Evolutionary conservation across 2,329 filamentous ascomycete species (phyloP).

Genomic region (Calonectria pauciramosa): DNA sequence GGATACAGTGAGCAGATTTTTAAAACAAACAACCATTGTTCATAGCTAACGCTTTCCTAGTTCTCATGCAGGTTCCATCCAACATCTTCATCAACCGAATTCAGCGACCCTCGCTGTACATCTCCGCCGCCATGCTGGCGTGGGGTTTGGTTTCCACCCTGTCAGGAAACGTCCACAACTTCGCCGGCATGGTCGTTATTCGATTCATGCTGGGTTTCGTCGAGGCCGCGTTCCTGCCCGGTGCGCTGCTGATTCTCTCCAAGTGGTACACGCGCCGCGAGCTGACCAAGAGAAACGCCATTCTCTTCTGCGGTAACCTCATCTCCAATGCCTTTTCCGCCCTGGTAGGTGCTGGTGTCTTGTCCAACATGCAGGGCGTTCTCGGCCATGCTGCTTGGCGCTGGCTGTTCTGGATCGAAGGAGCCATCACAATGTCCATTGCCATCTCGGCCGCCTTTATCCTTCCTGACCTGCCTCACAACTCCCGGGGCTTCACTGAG

Average conservation of each 20-base stretch:
- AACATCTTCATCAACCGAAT: conserved; percentile 71
- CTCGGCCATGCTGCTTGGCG: conserved; percentile 70
- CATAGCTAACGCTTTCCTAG: neutral
- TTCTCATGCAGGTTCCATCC: conserved; percentile 73
- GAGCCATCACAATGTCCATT: conserved; percentile 63
- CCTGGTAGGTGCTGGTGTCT: conserved; percentile 70
- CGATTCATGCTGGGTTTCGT: conserved; percentile 74
- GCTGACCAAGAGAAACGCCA: conserved; percentile 66
- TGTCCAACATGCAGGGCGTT: conserved; percentile 69
- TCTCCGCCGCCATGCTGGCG: conserved; percentile 65
- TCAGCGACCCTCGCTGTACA: conserved; percentile 65
- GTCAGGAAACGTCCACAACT: conserved; percentile 66
- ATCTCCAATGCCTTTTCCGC: conserved; percentile 73
- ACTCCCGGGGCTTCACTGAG: conserved; percentile 69
- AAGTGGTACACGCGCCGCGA: conserved; percentile 77
- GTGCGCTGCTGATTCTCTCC: conserved; percentile 73
- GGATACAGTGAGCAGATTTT: conserved; percentile 69
- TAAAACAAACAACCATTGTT: neutral
- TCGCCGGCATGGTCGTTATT: conserved; percentile 66
- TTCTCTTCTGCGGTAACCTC: conserved; percentile 71
- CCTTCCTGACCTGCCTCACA: conserved; percentile 68
- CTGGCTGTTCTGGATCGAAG: conserved; percentile 74
- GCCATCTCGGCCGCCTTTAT: conserved; percentile 63
- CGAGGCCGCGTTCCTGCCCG: conserved; percentile 75
- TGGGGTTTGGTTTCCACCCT: conserved; percentile 74